Evolutionary conservation across 2,329 filamentous ascomycete species (phyloP).

Genomic region (Rhynchosporium agropyri): DNA sequence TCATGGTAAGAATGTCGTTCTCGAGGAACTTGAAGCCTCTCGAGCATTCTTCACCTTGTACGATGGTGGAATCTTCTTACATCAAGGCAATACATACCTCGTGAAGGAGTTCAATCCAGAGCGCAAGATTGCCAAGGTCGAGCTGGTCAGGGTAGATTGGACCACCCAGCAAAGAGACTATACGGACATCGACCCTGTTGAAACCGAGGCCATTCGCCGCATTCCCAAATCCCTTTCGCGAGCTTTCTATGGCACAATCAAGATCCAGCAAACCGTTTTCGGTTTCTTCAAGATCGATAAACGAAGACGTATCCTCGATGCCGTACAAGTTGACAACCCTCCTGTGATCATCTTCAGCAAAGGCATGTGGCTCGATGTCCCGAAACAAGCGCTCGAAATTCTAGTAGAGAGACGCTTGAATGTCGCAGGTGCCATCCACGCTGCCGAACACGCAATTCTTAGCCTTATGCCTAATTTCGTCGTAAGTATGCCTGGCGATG

Average conservation of each 20-base stretch:
- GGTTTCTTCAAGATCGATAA: constrained; percentile 98
- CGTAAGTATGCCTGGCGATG: constrained; percentile 85
- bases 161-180: constrained; percentile 90
- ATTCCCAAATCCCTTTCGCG: constrained; percentile 64
- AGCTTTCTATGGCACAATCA: constrained; percentile 85
- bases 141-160: constrained; percentile 91
- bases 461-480: constrained; percentile 89
- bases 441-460: constrained; percentile 89
- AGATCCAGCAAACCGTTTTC: constrained; percentile 86
- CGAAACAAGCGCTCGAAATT: constrained; percentile 76
- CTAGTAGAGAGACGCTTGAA: constrained; percentile 73
- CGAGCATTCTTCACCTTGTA: constrained; percentile 96
- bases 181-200: constrained; percentile 90
- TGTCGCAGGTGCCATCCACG: constrained; percentile 87
- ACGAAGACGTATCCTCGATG: constrained; percentile 82
- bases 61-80: constrained; percentile 94
- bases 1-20: constrained; percentile 76
- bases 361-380: constrained; percentile 95
- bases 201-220: constrained; percentile 82
- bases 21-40: constrained; percentile 95
- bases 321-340: constrained; percentile 89
- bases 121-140: constrained; percentile 80
- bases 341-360: constrained; percentile 83
- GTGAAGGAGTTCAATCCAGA: constrained; percentile 87
- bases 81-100: constrained; percentile 91